Evolutionary conservation across 2,329 filamentous ascomycete genomes (phyloP), one percentile per base, ranked within the genome.

Genomic region (Sporothrix dimorphospora): DNA sequence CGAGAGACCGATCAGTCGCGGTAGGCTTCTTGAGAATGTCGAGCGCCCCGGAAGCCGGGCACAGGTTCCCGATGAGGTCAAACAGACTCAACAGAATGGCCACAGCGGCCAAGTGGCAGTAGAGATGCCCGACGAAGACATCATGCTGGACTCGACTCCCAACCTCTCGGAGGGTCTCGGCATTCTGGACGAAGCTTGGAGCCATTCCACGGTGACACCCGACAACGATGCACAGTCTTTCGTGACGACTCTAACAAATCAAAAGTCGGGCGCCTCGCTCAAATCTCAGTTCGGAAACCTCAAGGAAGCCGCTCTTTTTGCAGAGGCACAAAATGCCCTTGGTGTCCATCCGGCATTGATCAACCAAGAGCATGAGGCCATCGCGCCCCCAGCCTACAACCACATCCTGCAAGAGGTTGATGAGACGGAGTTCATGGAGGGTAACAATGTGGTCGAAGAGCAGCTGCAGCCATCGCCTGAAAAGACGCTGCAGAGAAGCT

Each of bases 161-260:
- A 68, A 34, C 42, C 49, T 74, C 9, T 24, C 71, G 1, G 57
- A 68, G 1, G 73, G 71, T n/a, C 71, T 72, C 9, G 72, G 66
- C 7, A 42, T 68, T 19, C 72, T 75, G 34, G 72, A 77, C 42
- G 76, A 77, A 30, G 75, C 72, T 30, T 79, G 77, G 78, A 77
- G 74, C 47, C 76, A 77, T 27, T 76, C 75, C 24, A 75, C 75
- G 1, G 68, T 76, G 24, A 74, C 78, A 1, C 73, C 74, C 8
- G 78, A 80, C 57, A 70, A 76, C 16, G 79, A 79, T 42, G 71
- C 75, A 0, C 72, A 72, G 59, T 78, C 77, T 4, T 77, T 75
- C 71, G 74, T 77, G n/a, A 78, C 75, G n/a, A 77, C 71, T 2
- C 34, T 77, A 14, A 71, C 74, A 9, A 74, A 73, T 21, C 74